Percentiles rank a stretch among this genome's conserved stretches.
Conservation (phyloP, 345 rosid genomes). For the Schrenkiella parvula region DNA sequence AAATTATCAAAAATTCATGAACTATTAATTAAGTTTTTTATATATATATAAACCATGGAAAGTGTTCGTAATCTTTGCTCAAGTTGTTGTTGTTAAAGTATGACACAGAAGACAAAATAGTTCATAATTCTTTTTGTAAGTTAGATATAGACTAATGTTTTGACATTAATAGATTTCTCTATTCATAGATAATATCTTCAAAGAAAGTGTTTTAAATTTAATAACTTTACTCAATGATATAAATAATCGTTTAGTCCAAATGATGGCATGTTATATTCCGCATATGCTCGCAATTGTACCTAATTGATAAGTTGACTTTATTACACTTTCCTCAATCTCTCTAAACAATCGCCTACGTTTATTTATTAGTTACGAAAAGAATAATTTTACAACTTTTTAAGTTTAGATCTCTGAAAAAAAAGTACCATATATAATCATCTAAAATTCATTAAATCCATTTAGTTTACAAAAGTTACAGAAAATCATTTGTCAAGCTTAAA, state of each 20-base stretch:
- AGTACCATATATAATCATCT: neutral
- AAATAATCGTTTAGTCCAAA: neutral
- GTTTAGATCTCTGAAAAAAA: neutral
- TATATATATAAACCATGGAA: no score
- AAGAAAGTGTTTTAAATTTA: neutral
- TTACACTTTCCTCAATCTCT: neutral
- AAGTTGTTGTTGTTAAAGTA: neutral
- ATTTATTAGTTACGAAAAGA: neutral
- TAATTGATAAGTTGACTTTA: conserved; percentile 27
- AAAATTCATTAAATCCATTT: neutral
- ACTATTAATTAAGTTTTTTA: neutral
- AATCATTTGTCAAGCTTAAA: no score
- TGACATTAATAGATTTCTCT: neutral
- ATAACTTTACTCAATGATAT: neutral
- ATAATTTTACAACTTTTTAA: neutral
- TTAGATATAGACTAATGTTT: neutral
- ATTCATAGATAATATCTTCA: neutral
- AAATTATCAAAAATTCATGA: neutral
- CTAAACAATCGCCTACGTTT: neutral
- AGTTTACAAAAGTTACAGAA: neutral
- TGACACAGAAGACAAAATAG: neutral
- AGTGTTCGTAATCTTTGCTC: no score
- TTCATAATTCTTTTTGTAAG: neutral
- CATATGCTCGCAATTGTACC: conserved; percentile 7
- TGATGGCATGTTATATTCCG: neutral